Evolutionary conservation across 106 monocot genomes (phyloP).

Genomic region (Agapanthus africanus): DNA sequence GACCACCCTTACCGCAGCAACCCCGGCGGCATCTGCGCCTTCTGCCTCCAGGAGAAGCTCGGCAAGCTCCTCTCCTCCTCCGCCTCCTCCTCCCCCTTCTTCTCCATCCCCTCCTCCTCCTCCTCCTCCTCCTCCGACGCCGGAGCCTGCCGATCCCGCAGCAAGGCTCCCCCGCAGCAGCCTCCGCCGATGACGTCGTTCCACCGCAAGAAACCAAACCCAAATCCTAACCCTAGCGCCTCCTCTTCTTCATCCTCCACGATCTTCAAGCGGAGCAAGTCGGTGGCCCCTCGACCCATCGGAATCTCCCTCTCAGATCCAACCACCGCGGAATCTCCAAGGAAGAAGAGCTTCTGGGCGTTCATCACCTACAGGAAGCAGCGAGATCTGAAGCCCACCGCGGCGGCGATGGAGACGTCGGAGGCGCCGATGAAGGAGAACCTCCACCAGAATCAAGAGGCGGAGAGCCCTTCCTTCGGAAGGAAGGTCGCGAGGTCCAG

Average conservation of each 20-base stretch:
- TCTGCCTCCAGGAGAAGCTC: constrained; percentile 79
- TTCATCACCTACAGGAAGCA: constrained; percentile 26
- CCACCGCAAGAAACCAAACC: background rate
- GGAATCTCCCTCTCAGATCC: too few species aligned
- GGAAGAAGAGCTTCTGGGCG: constrained; percentile 80
- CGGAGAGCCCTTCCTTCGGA: constrained; percentile 31
- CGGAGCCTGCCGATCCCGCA: too few species aligned
- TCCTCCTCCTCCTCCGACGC: constrained; percentile 23
- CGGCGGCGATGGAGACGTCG: too few species aligned
- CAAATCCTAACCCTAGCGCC: background rate
- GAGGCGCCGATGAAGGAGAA: background rate
- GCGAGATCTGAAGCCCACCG: constrained; percentile 9
- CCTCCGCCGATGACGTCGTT: background rate
- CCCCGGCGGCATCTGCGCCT: constrained; percentile 68
- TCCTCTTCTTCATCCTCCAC: constrained; percentile 7
- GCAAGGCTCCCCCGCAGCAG: background rate
- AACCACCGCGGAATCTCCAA: constrained; percentile 30
- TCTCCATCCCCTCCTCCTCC: constrained; percentile 24
- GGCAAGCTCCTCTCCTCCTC: constrained; percentile 69
- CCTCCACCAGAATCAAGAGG: constrained; percentile 10
- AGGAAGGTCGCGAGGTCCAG: constrained; percentile 55
- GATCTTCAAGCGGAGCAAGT: constrained; percentile 47
- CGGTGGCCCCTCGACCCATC: constrained; percentile 34
- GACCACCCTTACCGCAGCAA: constrained; percentile 57
- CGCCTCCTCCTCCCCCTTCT: constrained; percentile 26